Percentiles rank a stretch among this genome's conserved stretches.
Conservation (phyloP, 1,284 basidiomycete genomes). For the Rhizopogon parksii region DNA sequence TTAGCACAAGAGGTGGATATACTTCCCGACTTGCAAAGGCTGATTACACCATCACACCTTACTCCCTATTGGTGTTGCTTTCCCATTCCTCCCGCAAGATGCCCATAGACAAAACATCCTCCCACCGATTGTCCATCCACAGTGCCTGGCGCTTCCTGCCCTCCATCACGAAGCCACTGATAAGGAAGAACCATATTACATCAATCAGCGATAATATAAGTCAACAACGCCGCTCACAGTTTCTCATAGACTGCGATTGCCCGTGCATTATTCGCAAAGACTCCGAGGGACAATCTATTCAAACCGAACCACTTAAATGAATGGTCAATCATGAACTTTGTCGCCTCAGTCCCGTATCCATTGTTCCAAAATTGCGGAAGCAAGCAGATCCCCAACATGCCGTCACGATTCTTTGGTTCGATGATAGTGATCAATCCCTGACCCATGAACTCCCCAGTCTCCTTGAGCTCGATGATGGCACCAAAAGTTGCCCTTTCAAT, state of each 20-base stretch:
- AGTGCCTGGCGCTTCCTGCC: slow-evolving; percentile 25
- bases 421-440: slow-evolving; percentile 25
- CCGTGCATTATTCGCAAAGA: slow-evolving; percentile 24
- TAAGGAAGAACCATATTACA: neutral
- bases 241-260: slow-evolving; percentile 30
- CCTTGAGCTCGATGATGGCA: slow-evolving; percentile 28
- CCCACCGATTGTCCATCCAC: slow-evolving; percentile 25
- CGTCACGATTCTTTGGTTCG: slow-evolving; percentile 27
- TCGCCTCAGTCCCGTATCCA: slow-evolving; percentile 31
- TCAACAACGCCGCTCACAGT: slow-evolving; percentile 20
- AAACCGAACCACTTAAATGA: slow-evolving; percentile 28
- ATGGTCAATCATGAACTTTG: slow-evolving; percentile 27
- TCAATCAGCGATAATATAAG: neutral
- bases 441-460: slow-evolving; percentile 32
- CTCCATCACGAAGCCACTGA: slow-evolving; percentile 26
- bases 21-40: too few species aligned
- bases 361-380: slow-evolving; percentile 25
- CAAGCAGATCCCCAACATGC: slow-evolving; percentile 26
- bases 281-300: slow-evolving; percentile 28
- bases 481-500: slow-evolving; percentile 27
- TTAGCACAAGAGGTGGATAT: too few species aligned
- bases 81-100: slow-evolving; percentile 28
- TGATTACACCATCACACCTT: too few species aligned
- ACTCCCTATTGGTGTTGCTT: neutral
- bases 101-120: slow-evolving; percentile 26